Conservation (phyloP, 176 grass and related monocot genomes). For the Paspalum vaginatum region DNA sequence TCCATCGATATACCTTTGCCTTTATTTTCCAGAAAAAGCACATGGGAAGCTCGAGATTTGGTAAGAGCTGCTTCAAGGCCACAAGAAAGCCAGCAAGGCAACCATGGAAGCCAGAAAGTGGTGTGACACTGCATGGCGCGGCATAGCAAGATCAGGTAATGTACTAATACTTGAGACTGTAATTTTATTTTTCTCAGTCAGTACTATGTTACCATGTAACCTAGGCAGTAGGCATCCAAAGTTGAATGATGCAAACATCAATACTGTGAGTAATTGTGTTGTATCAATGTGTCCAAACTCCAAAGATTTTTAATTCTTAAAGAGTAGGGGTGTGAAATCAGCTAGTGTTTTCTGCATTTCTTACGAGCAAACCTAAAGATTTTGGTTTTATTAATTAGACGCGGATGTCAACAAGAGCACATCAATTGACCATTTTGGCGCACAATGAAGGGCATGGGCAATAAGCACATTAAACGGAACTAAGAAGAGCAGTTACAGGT, state of each 20-base stretch:
- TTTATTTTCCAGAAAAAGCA: constrained; percentile 99
- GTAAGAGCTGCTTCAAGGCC: constrained; percentile 88
- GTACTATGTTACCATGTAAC: too few species aligned
- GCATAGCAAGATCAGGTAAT: neutral
- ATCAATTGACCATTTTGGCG: neutral
- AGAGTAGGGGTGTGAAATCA: neutral
- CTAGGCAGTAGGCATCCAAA: too few species aligned
- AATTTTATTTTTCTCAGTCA: neutral
- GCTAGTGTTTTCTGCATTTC: neutral
- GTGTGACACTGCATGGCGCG: constrained; percentile 60
- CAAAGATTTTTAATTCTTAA: neutral
- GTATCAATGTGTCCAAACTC: neutral
- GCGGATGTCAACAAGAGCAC: neutral
- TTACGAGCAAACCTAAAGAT: neutral
- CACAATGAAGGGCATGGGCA: neutral
- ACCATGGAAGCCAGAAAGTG: constrained; percentile 96
- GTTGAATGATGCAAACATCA: neutral
- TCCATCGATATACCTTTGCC: constrained; percentile 67
- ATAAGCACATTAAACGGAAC: neutral
- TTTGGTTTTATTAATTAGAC: neutral
- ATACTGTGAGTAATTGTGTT: neutral
- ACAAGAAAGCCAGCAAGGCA: constrained; percentile 89
- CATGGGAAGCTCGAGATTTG: constrained; percentile 91
- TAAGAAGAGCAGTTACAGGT: neutral
- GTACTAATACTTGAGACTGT: neutral